Evolutionary conservation across 2,329 filamentous ascomycete genomes (phyloP).

Genomic region (Leptographium lundbergii): DNA sequence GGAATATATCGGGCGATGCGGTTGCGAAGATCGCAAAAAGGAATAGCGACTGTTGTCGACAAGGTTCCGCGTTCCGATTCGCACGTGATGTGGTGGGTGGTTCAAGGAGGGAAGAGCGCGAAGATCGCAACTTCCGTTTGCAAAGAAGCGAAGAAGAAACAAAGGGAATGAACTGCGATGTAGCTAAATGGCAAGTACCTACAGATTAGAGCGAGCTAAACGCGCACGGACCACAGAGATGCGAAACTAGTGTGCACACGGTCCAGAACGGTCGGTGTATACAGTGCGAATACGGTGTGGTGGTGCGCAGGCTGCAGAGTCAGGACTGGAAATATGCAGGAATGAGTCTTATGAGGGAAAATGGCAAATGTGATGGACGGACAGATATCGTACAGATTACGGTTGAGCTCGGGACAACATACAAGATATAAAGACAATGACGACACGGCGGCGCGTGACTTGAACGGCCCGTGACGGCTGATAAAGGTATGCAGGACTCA

Average conservation of each 20-base stretch:
- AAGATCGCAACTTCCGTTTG: background rate
- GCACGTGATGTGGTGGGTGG: background rate
- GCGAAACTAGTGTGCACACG: background rate
- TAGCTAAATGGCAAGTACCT: background rate
- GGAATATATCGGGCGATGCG: background rate
- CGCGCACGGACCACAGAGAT: background rate
- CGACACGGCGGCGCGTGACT: background rate
- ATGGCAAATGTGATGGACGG: background rate
- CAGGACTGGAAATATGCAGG: background rate
- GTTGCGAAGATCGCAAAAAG: background rate
- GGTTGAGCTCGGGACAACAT: background rate
- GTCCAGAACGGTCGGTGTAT: background rate
- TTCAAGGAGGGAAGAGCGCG: background rate
- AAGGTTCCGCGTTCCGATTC: background rate
- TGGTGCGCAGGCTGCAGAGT: background rate
- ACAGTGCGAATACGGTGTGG: background rate
- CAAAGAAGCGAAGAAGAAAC: background rate
- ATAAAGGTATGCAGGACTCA: background rate
- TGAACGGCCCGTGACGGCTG: background rate
- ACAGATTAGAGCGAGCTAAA: background rate
- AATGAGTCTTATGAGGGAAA: background rate
- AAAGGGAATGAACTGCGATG: background rate
- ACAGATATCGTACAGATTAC: background rate
- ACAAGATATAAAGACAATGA: background rate
- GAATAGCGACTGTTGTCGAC: background rate